phyloP scores from a whole-genome alignment of 2,329 filamentous ascomycete species.

The Aspergillus tubingensis region DNA sequence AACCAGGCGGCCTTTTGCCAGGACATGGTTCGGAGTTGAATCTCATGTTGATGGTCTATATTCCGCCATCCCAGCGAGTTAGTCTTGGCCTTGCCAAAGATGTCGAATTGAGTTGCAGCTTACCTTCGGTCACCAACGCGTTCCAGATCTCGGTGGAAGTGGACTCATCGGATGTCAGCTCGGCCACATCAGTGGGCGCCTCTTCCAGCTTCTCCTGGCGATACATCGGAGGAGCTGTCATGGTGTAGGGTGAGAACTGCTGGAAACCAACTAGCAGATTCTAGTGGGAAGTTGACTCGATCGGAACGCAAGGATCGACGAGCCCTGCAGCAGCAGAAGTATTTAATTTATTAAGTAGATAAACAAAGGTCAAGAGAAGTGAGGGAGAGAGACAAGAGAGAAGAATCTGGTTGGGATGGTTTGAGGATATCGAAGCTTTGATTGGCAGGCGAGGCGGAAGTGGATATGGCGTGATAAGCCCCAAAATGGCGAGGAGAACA shows the following conservation, averaged over 20 bases:
- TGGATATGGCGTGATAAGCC: slow-evolving; percentile 6
- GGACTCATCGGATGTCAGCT: background rate
- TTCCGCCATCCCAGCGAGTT: background rate
- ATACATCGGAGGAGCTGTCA: background rate
- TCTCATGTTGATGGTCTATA: slow-evolving; percentile 35
- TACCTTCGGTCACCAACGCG: slow-evolving; percentile 4
- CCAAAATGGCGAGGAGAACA: background rate
- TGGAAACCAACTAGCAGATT: no score
- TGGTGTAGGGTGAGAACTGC: background rate
- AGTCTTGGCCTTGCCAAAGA: background rate
- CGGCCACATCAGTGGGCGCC: background rate
- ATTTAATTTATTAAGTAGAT: background rate
- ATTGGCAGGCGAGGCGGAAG: background rate
- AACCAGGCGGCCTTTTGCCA: slow-evolving; percentile 56
- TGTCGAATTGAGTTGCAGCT: background rate
- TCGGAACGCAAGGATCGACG: background rate
- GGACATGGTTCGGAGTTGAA: slow-evolving; percentile 56
- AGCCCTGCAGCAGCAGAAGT: background rate
- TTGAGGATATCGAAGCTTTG: background rate
- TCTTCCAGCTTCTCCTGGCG: background rate
- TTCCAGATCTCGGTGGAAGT: slow-evolving; percentile 1
- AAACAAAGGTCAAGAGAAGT: background rate
- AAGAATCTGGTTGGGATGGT: background rate
- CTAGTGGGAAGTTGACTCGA: background rate
- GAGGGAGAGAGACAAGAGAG: background rate